Conservation (phyloP, 164 flowering plant genomes). For the Stephania cephalantha region DNA sequence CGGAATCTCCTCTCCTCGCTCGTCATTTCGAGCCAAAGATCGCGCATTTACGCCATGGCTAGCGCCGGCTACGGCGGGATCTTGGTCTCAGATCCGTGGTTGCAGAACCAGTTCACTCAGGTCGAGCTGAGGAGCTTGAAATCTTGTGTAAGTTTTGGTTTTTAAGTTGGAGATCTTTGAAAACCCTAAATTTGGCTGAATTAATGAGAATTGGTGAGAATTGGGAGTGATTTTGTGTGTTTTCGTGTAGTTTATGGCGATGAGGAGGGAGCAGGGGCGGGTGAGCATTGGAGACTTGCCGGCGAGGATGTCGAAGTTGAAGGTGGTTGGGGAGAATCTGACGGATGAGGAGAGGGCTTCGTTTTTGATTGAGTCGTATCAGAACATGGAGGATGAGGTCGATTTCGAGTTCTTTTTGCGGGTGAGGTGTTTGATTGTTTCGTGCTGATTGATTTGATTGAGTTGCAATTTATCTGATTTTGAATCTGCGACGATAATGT, state of each 20-base stretch:
- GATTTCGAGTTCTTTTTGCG: conserved; percentile 83
- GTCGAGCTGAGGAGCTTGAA: conserved; percentile 63
- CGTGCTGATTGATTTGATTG: not conserved
- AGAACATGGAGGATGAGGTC: conserved; percentile 49
- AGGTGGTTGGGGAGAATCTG: conserved; percentile 72
- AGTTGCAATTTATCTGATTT: not conserved
- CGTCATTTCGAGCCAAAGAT: not conserved
- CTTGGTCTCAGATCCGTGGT: conserved; percentile 68
- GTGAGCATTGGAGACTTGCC: conserved; percentile 56
- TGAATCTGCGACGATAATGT: not conserved
- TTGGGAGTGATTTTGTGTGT: not conserved
- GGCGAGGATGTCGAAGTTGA: conserved; percentile 64
- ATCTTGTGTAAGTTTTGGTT: conserved; percentile 37
- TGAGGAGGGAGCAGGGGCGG: conserved; percentile 64
- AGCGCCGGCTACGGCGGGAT: conserved; percentile 50
- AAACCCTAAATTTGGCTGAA: not conserved
- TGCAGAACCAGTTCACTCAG: conserved; percentile 77
- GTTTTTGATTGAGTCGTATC: conserved; percentile 41
- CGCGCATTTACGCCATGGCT: conserved; percentile 52
- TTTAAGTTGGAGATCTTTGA: not conserved
- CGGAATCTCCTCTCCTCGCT: not conserved
- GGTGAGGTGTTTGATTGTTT: conserved; percentile 27
- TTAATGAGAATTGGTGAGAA: not conserved
- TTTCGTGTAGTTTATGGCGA: conserved; percentile 47
- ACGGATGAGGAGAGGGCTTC: conserved; percentile 59